These are phyloP conservation scores for Isoetes taiwanensis DNA, from an alignment of 75 land plant species.

Conservation along the genomic window DNA sequence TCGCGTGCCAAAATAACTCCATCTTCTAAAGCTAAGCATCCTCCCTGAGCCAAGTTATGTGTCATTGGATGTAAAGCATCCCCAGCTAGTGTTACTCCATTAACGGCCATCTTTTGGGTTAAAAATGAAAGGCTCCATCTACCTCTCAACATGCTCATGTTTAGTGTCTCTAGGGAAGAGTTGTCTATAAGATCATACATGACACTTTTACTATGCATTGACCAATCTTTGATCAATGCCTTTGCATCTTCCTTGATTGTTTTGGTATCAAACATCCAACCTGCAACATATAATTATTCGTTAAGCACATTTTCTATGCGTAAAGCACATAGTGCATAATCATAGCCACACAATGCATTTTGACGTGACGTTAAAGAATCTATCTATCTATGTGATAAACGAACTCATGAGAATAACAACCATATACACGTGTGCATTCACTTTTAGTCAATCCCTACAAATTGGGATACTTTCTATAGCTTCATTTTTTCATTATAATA, in stretches of 20 bases:
- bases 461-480: too few species aligned
- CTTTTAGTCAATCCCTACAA: too few species aligned
- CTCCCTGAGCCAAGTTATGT: slow-evolving; percentile 90
- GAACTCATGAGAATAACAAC: too few species aligned
- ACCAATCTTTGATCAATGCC: slow-evolving; percentile 36
- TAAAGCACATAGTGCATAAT: not conserved
- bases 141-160: slow-evolving; percentile 37
- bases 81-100: slow-evolving; percentile 58
- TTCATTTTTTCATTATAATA: too few species aligned
- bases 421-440: too few species aligned
- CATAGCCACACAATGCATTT: too few species aligned
- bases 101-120: slow-evolving; percentile 41
- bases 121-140: slow-evolving; percentile 58
- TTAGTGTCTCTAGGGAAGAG: slow-evolving; percentile 48
- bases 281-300: slow-evolving; percentile 8
- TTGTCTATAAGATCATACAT: slow-evolving; percentile 29
- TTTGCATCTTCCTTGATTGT: slow-evolving; percentile 42
- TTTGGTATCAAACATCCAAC: slow-evolving; percentile 37
- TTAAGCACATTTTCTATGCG: not conserved
- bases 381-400: too few species aligned
- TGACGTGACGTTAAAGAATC: too few species aligned
- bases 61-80: slow-evolving; percentile 97
- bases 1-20: slow-evolving; percentile 56
- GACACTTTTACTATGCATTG: too few species aligned
- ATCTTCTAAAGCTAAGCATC: slow-evolving; percentile 78